Conservation (phyloP, 176 grass and related monocot genomes). For the Triticum monococcum region DNA sequence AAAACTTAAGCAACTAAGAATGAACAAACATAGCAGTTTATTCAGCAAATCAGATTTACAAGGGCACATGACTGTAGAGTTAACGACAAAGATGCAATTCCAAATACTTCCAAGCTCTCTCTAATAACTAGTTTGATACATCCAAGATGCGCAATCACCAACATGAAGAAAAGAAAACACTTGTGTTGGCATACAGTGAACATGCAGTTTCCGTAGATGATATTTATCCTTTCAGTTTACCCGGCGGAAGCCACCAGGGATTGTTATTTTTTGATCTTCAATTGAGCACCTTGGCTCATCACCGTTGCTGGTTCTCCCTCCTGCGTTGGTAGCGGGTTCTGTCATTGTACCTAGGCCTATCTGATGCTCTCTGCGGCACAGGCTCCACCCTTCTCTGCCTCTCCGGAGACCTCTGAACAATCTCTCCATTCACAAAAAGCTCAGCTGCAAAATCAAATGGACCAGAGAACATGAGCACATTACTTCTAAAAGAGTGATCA, state of each 20-base stretch:
- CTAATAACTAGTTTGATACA: slow-evolving; percentile 44
- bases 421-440: slow-evolving; percentile 86
- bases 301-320: slow-evolving; percentile 63
- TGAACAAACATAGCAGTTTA: no score
- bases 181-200: not conserved
- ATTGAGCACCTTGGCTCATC: slow-evolving; percentile 14
- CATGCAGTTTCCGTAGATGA: not conserved
- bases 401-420: slow-evolving; percentile 80
- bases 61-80: not conserved
- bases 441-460: slow-evolving; percentile 64
- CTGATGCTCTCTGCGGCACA: slow-evolving; percentile 66
- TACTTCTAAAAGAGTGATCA: not conserved
- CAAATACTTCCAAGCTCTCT: slow-evolving; percentile 8
- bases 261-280: slow-evolving; percentile 26
- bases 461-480: not conserved
- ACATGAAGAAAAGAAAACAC: not conserved
- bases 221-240: not conserved
- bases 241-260: not conserved
- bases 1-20: no score
- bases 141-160: slow-evolving; percentile 6
- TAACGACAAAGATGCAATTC: not conserved
- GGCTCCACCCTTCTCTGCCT: slow-evolving; percentile 92
- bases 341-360: slow-evolving; percentile 87
- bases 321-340: slow-evolving; percentile 67
- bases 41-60: no score